Evolutionary conservation across 148 eudicot species (phyloP), one percentile per base, ranked within the genome.

Genomic region (Amaranthus palmeri): DNA sequence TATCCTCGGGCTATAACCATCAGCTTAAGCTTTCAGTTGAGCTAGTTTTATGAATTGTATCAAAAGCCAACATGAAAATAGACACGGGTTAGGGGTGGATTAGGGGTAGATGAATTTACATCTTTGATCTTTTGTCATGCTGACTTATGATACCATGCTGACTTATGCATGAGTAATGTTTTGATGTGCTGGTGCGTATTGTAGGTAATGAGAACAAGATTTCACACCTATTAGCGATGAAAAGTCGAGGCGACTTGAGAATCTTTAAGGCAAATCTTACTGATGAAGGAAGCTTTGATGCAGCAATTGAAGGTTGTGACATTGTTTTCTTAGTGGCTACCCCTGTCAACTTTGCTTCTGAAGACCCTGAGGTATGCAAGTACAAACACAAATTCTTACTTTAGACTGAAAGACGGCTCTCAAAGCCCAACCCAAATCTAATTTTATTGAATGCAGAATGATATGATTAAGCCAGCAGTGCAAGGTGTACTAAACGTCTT

Each of bases 401-500:
- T n/a, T n/a, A n/a, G n/a, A n/a, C n/a, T n/a, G n/a, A n/a, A n/a
- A n/a, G n/a, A n/a, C n/a, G n/a, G n/a, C n/a, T n/a, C n/a, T n/a
- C n/a, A n/a, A n/a, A n/a, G n/a, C n/a, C n/a, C n/a, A n/a, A n/a
- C n/a, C n/a, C n/a, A n/a, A n/a, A n/a, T n/a, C n/a, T n/a, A n/a
- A n/a, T n/a, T n/a, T 25, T 25, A 43, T 41, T 46, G 10, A 44
- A 67, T 73, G 66, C 74, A 88, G 92, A 86, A 84, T 73, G 92
- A 88, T 73, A 88, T 88, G 90, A 88, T 88, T 47, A 84, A 83
- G 74, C 92, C 92, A 42, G 92, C 92, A 13, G 74, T 82, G 44
- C 59, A 82, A 71, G 92, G 92, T 46, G 85, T 84, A 49, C 62
- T 57, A 42, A 88, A 88, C 59, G 92, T 88, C 8, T 71, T 88